Percentiles rank a stretch among this genome's conserved stretches.
phyloP scores from a whole-genome alignment of 768 basidiomycete species.

The Auricularia auricula-judae region DNA sequence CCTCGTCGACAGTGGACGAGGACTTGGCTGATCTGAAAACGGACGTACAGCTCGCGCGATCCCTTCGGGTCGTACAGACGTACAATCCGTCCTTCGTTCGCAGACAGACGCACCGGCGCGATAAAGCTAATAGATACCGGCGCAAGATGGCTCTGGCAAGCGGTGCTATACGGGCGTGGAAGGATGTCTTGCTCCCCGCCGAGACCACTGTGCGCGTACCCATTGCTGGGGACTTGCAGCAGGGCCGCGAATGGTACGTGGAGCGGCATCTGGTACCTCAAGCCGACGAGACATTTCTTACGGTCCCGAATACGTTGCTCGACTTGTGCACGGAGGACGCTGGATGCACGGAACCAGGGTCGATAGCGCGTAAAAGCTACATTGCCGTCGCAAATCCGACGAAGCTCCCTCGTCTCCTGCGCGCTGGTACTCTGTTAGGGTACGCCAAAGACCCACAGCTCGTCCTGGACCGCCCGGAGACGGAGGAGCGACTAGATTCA shows the following conservation, averaged over 20 bases:
- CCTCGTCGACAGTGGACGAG: constrained; percentile 4
- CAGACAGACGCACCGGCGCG: not conserved
- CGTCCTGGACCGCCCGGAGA: constrained; percentile 5
- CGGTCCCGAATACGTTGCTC: not conserved
- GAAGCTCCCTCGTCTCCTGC: not conserved
- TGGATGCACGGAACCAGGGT: constrained; percentile 2
- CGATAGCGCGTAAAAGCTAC: not conserved
- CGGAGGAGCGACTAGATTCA: not conserved
- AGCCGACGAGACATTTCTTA: not conserved
- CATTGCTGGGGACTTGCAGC: not conserved
- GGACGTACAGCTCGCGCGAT: not conserved
- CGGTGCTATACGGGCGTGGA: constrained; percentile 1
- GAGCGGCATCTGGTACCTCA: not conserved
- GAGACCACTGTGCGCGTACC: not conserved
- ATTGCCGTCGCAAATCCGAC: constrained; percentile 9
- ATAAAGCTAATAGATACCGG: not conserved
- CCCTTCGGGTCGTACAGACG: not conserved
- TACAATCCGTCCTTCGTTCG: not conserved
- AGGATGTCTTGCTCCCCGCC: constrained; percentile 1
- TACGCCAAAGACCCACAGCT: constrained; percentile 1
- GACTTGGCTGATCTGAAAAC: not conserved
- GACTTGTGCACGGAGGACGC: not conserved
- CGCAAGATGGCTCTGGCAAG: not conserved
- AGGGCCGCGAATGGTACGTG: not conserved
- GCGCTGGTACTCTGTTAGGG: constrained; percentile 6